A percentile compares a stretch with the other conserved stretches of the same genome.
Conservation (phyloP, 106 monocot species). For the Dioscorea zingiberensis region DNA sequence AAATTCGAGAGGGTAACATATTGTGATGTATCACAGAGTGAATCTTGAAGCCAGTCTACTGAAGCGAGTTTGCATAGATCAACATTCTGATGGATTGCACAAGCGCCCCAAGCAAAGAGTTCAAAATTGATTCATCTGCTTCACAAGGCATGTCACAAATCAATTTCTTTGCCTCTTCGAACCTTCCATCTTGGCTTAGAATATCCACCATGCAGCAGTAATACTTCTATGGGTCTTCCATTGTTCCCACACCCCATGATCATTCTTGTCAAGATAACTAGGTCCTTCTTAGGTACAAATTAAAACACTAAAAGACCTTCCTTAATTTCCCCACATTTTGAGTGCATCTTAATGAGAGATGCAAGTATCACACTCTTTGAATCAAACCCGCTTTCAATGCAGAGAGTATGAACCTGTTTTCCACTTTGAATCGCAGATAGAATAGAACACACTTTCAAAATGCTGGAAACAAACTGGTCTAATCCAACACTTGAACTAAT, state of each 20-base stretch:
- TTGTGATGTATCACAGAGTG: slow-evolving; percentile 19
- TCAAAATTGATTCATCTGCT: slow-evolving; percentile 31
- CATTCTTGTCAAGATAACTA: slow-evolving; percentile 50
- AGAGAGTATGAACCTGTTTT: slow-evolving; percentile 46
- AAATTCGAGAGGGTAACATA: slow-evolving; percentile 34
- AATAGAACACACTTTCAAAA: slow-evolving; percentile 51
- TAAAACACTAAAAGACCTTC: slow-evolving; percentile 32
- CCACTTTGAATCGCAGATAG: slow-evolving; percentile 33
- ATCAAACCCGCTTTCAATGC: slow-evolving; percentile 36
- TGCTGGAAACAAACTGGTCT: slow-evolving; percentile 44
- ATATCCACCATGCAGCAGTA: slow-evolving; percentile 66
- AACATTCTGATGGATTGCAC: slow-evolving; percentile 10
- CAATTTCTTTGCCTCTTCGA: slow-evolving; percentile 39
- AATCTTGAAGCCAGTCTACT: background rate
- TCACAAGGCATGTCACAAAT: slow-evolving; percentile 34
- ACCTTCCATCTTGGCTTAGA: slow-evolving; percentile 36
- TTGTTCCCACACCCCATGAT: slow-evolving; percentile 62
- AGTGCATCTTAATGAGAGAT: slow-evolving; percentile 66
- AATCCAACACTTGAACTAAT: slow-evolving; percentile 6
- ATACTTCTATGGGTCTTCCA: slow-evolving; percentile 51
- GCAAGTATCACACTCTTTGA: slow-evolving; percentile 27
- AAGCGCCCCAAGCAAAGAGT: slow-evolving; percentile 32
- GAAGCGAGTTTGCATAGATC: slow-evolving; percentile 11
- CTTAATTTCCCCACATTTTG: slow-evolving; percentile 67
- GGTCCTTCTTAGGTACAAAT: slow-evolving; percentile 21